phyloP scores from a whole-genome alignment of 1,284 basidiomycete species.

The Apiotrichum mycotoxinovorans region DNA sequence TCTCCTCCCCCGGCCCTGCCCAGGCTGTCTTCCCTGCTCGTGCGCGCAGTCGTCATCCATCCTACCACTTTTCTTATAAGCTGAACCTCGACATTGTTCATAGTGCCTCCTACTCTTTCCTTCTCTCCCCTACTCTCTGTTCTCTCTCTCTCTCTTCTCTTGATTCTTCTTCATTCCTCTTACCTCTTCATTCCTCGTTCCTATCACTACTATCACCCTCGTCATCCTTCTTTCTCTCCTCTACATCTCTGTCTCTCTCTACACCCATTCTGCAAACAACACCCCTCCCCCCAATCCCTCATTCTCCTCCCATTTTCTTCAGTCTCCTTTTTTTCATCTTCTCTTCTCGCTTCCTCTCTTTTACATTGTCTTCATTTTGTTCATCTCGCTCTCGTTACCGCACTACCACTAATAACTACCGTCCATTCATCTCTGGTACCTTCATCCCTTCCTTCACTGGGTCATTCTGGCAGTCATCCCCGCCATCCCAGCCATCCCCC shows the following conservation, averaged over 20 bases:
- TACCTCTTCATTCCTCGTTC: background rate
- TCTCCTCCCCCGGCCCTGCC: no score
- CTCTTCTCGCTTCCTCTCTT: background rate
- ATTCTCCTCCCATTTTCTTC: background rate
- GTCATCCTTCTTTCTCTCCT: constrained; percentile 5
- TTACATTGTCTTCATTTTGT: background rate
- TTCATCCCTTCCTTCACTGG: background rate
- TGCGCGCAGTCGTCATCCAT: no score
- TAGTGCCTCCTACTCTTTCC: no score
- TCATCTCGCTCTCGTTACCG: background rate
- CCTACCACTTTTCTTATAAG: no score
- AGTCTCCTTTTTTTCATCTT: background rate
- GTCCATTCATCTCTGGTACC: background rate
- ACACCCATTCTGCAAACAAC: background rate
- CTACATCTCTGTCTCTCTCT: background rate
- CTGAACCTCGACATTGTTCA: no score
- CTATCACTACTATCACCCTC: constrained; percentile 2
- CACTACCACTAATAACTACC: background rate
- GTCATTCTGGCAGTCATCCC: background rate
- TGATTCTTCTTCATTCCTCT: background rate
- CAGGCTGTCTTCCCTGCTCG: no score
- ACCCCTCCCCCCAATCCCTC: constrained; percentile 4
- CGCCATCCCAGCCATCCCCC: no score
- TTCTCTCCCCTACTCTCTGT: no score
- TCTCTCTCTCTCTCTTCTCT: background rate